Evolutionary conservation across 495 filamentous ascomycete species (phyloP).

Genomic region (Penicillium robsamsonii): DNA sequence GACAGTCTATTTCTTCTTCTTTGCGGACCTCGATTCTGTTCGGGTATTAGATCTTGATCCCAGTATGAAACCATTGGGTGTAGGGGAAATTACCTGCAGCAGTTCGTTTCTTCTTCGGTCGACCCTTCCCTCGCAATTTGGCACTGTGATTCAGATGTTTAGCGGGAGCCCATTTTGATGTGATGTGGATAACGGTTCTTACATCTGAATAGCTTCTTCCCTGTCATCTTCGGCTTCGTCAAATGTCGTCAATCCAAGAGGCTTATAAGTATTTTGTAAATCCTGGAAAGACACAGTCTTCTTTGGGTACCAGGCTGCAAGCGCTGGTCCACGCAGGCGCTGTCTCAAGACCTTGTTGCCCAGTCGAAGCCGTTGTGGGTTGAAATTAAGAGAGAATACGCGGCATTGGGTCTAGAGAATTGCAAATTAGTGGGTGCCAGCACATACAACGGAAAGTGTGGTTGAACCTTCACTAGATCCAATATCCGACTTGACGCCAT

Average conservation of each 20-base stretch:
- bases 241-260: conserved; percentile 59
- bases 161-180: neutral
- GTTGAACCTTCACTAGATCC: conserved; percentile 71
- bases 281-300: conserved; percentile 67
- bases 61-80: neutral
- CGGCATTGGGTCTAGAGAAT: conserved; percentile 71
- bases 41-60: conserved; percentile 7
- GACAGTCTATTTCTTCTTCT: conserved; percentile 43
- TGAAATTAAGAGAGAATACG: conserved; percentile 88
- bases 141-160: conserved; percentile 40
- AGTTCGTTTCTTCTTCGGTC: conserved; percentile 85
- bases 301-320: conserved; percentile 84
- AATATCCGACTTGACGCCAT: conserved; percentile 76
- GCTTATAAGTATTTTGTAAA: conserved; percentile 52
- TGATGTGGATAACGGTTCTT: conserved; percentile 17
- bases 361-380: conserved; percentile 73
- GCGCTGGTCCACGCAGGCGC: conserved; percentile 70
- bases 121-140: conserved; percentile 79
- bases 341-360: conserved; percentile 89
- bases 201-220: conserved; percentile 70
- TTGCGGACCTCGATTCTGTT: conserved; percentile 40
- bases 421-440: conserved; percentile 1
- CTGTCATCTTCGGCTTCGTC: conserved; percentile 77
- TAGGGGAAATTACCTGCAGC: conserved; percentile 54
- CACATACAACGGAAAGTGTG: neutral